Evolutionary conservation across 139 green algal genomes (phyloP), one percentile per base, ranked within the genome.

Genomic region (Zygnema cylindricum): DNA sequence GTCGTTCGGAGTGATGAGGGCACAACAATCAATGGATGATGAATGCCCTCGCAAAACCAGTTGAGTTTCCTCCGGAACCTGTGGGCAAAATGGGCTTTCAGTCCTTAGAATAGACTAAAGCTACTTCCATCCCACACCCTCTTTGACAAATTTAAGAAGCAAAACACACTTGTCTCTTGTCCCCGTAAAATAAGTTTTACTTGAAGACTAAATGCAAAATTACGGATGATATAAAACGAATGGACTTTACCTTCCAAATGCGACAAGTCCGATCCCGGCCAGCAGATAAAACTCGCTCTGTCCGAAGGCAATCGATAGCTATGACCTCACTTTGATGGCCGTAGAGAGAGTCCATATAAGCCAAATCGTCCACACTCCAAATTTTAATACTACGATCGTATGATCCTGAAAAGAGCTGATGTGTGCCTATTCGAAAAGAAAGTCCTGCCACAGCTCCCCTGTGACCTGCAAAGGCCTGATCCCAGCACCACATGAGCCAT

Each of bases 181-280:
- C n/a, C n/a, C n/a, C n/a, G n/a, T n/a, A n/a, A n/a, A n/a, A n/a
- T n/a, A n/a, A n/a, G n/a, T n/a, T n/a, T n/a, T n/a, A n/a, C n/a
- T n/a, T n/a, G n/a, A n/a, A n/a, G n/a, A n/a, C n/a, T n/a, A n/a
- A n/a, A n/a, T n/a, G n/a, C n/a, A n/a, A n/a, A n/a, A n/a, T n/a
- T n/a, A n/a, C n/a, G n/a, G n/a, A n/a, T n/a, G n/a, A n/a, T n/a
- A n/a, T n/a, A n/a, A n/a, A n/a, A n/a, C n/a, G n/a, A n/a, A n/a
- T n/a, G n/a, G n/a, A n/a, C n/a, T n/a, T n/a, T n/a, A 91, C 81
- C 88, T 99, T 99, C 96, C 96, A 99, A 41, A 98, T 84, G 22
- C 97, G 91, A 75, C 94, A 97, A 0, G 96, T 98, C 87, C 95
- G 94, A 92, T 99, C 97, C 30, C 93, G 88, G 0, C 94, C 95